Percentiles rank a stretch among this genome's conserved stretches.
phyloP scores from a whole-genome alignment of 2,329 filamentous ascomycete species.

The Cercospora zeae-maydis region DNA sequence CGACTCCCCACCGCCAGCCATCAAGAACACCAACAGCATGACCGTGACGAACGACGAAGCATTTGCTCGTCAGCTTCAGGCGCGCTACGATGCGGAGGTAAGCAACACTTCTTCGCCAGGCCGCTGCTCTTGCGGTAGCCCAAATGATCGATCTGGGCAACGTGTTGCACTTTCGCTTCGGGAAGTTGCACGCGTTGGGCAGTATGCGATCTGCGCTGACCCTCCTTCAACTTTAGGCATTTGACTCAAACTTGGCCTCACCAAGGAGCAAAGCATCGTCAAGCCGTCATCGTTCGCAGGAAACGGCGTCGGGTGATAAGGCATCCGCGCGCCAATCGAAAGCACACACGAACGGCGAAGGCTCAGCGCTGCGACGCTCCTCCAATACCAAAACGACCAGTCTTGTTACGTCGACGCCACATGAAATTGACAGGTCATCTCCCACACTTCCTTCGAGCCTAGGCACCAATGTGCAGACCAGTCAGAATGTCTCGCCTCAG shows the following conservation, averaged over 20 bases:
- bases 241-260: background rate
- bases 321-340: background rate
- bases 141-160: background rate
- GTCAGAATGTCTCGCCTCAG: background rate
- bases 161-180: background rate
- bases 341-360: background rate
- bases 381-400: background rate
- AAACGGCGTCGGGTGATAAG: background rate
- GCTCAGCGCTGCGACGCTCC: background rate
- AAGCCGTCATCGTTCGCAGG: background rate
- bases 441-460: background rate
- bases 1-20: conserved; percentile 4
- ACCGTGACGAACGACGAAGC: conserved; percentile 6
- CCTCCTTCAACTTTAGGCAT: background rate
- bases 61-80: conserved; percentile 11
- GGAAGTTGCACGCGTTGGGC: background rate
- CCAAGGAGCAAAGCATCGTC: background rate
- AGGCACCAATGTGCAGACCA: background rate
- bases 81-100: conserved; percentile 4
- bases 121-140: background rate
- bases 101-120: background rate
- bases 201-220: background rate
- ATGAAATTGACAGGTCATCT: background rate
- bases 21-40: background rate
- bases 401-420: background rate